Evolutionary conservation across 441 rosid species (phyloP).

Genomic region (Erodium trifolium): DNA sequence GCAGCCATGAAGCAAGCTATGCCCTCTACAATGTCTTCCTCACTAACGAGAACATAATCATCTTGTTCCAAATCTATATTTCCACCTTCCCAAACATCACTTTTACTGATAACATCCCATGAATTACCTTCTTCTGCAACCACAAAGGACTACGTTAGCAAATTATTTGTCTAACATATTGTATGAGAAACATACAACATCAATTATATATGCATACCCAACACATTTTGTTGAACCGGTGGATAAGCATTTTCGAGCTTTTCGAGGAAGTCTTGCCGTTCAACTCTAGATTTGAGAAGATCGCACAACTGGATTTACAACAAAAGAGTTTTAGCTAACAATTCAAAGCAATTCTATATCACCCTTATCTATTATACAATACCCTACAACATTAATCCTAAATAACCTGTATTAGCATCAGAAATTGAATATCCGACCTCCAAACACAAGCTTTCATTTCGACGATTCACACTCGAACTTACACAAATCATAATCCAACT

Average conservation of each 20-base stretch:
- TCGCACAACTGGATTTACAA: constrained; percentile 52
- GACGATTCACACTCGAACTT: too few species aligned
- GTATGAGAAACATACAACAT: not conserved
- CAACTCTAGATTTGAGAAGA: constrained; percentile 79
- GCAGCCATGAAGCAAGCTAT: constrained; percentile 95
- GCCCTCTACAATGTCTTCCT: constrained; percentile 92
- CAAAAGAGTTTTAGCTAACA: constrained; percentile 6
- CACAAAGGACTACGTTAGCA: constrained; percentile 18
- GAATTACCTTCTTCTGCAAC: constrained; percentile 67
- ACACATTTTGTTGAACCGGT: constrained; percentile 39
- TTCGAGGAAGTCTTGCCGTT: constrained; percentile 60
- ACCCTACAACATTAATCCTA: too few species aligned
- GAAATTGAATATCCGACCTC: too few species aligned
- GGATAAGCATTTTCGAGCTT: constrained; percentile 58
- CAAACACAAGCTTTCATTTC: too few species aligned
- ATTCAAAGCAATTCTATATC: not conserved
- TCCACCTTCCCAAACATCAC: constrained; percentile 68
- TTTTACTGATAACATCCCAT: constrained; percentile 70
- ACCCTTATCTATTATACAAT: too few species aligned
- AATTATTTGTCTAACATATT: not conserved
- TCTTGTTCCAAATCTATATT: constrained; percentile 41
- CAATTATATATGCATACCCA: constrained; percentile 35
- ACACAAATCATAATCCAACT: too few species aligned
- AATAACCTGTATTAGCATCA: too few species aligned
- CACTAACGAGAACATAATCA: constrained; percentile 78